These are phyloP conservation scores for Salicornia ramosissima DNA, from an alignment of 148 eudicot species.

Conservation along the genomic window DNA sequence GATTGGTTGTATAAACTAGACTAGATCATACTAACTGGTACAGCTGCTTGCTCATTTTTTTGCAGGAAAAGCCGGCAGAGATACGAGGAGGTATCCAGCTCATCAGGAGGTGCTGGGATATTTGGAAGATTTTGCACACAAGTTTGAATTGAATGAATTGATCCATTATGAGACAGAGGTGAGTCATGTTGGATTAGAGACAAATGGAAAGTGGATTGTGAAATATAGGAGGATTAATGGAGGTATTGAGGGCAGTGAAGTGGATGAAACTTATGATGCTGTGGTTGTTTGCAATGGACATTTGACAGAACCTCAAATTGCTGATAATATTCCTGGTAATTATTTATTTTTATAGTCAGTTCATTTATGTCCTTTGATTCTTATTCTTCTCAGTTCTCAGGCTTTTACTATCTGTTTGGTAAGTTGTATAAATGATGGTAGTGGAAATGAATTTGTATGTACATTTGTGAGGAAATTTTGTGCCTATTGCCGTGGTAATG, in stretches of 20 bases:
- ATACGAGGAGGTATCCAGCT: conserved; percentile 16
- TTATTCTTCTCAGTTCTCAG: no score
- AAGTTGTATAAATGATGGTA: no score
- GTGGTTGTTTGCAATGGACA: conserved; percentile 85
- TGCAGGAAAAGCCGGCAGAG: conserved; percentile 15
- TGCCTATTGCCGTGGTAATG: no score
- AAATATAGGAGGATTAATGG: conserved; percentile 24
- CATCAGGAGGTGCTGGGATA: conserved; percentile 61
- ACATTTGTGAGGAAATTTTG: no score
- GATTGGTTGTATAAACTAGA: neutral
- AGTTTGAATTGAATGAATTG: conserved; percentile 49
- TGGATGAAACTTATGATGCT: conserved; percentile 66
- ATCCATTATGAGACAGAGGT: conserved; percentile 58
- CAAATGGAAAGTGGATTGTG: conserved; percentile 53
- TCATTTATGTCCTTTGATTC: no score
- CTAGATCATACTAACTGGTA: neutral
- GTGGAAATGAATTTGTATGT: no score
- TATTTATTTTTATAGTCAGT: neutral
- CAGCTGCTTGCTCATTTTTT: neutral
- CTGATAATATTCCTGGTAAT: conserved; percentile 63
- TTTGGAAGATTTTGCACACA: conserved; percentile 52
- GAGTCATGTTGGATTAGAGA: conserved; percentile 37
- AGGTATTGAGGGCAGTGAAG: conserved; percentile 22
- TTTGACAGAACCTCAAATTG: conserved; percentile 69
- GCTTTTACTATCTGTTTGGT: no score